Evolutionary conservation across 768 basidiomycete genomes (phyloP), one percentile per base, ranked within the genome.

Genomic region (Suillus fuscotomentosus): DNA sequence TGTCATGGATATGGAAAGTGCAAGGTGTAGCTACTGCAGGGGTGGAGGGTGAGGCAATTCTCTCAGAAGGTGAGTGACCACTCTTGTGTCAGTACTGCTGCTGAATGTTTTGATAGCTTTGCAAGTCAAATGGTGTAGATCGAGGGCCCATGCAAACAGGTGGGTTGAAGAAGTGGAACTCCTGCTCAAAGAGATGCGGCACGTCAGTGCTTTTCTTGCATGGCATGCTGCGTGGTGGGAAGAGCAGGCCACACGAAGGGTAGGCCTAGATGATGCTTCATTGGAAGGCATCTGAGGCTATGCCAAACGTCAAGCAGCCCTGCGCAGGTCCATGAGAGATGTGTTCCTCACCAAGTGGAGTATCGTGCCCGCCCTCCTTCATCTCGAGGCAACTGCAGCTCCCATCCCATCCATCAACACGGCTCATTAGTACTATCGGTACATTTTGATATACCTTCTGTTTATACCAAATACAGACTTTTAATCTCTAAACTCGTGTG

Each of bases 1-100:
- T 59, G 20, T 59, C 36, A 1, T 59, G 56, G 56, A 59, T 59
- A 36, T 59, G 56, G 56, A 59, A 59, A 59, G 36, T 7, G 36
- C 22, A 22, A 22, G 27, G 56, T 38, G 42, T 59, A n/a, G 54
- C 56, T 59, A 42, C 22, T 45, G 43, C 56, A 38, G 36, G 56
- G 53, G 8, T 38, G 15, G 20, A 59, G 36, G 36, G 42, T 59
- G 36, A 59, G 22, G 56, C 24, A 38, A 38, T 36, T 14, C 56
- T 59, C 22, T 38, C 13, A 10, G 36, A 59, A 22, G 56, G 56
- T 59, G 42, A 59, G 56, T n/a, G 17, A 45, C 9, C 43, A 45
- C 20, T 27, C 20, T 1, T 45, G 43, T n/a, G 17, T 45, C 20
- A n/a, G n/a, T 45, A 45, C 43, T 45, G 20, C 10, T 7, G 43